Base-by-base conservation (phyloP, 1,284 basidiomycete genomes). In the Ustilago loliicola region DNA sequence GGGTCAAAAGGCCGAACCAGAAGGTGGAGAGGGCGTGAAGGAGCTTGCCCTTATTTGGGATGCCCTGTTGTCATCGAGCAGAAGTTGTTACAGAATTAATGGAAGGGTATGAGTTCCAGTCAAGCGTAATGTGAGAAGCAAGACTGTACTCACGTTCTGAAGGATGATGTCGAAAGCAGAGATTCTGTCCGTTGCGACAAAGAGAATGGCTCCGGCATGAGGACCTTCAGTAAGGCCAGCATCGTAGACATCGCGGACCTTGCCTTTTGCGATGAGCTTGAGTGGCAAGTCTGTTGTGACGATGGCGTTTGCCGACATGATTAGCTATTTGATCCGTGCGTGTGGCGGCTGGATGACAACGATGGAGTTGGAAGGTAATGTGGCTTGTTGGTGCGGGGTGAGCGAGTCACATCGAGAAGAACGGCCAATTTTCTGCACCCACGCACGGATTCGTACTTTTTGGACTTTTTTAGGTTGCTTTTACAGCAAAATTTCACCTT, bases 111-210 rank as follows among this genome's bases (percentile, higher is more conserved):
- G 38, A 5, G 17, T 40, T n/a, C 38, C 0, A 40, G 2, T 42
- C 42, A 60, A 27, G 34, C 42, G 9, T 15, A 21, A 50, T 34
- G 7, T n/a, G 19, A 21, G n/a, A 27, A 54, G 40, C 2, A 15
- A 34, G 38, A 15, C n/a, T 25, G 3, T 27, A 71, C 68, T 61
- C 55, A 70, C 69, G 56, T 85, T 83, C 42, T 82, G 77, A 10
- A 86, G 77, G 36, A 86, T 92, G 73, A 98, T 93, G 89, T 99
- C 96, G 88, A 95, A 99, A 0, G 96, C 96, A 23, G 94, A 96
- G 85, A 98, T 97, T 72, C 97, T 90, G 88, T 99, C 97, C 17
- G 94, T 93, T 7, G 96, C 95, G 61, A 99, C 93, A 87, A 99
- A 98, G 65, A 99, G 90, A 47, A 86, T 66, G 23, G 84, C 78